phyloP scores from a whole-genome alignment of 164 flowering plant species.

The Chloranthus sessilifolius region DNA sequence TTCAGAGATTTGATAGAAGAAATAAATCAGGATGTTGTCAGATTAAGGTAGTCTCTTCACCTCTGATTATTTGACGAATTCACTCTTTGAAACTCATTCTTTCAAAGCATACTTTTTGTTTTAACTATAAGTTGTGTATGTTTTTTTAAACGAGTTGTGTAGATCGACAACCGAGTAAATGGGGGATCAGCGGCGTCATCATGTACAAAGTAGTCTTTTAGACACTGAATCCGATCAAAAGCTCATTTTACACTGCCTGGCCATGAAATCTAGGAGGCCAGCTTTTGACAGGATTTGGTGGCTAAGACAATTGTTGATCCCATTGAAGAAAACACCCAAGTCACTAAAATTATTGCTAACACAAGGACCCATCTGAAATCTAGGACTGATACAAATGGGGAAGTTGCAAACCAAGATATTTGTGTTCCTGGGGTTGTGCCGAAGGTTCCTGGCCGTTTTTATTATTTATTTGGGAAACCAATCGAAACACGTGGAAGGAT shows the following conservation, averaged over 20 bases:
- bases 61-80: background rate
- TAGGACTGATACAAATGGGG: constrained; percentile 45
- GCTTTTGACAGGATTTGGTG: no score
- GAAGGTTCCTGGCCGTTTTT: constrained; percentile 80
- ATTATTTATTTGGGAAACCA: constrained; percentile 82
- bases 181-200: background rate
- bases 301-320: no score
- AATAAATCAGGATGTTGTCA: constrained; percentile 10
- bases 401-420: constrained; percentile 45
- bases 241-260: background rate
- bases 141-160: background rate
- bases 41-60: constrained; percentile 38
- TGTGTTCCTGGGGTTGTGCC: constrained; percentile 58
- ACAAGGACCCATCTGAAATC: background rate
- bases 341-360: background rate
- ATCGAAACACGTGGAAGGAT: constrained; percentile 54
- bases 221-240: background rate
- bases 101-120: background rate
- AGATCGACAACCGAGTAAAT: background rate
- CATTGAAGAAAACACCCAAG: no score
- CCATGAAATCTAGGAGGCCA: no score
- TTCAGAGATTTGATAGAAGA: constrained; percentile 37
- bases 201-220: background rate
- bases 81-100: background rate
- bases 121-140: background rate